Percentiles rank a stretch among this genome's conserved stretches.
These are phyloP conservation scores for Stemphylium vesicarium DNA, from an alignment of 2,329 filamentous ascomycete species.

Conservation along the genomic window DNA sequence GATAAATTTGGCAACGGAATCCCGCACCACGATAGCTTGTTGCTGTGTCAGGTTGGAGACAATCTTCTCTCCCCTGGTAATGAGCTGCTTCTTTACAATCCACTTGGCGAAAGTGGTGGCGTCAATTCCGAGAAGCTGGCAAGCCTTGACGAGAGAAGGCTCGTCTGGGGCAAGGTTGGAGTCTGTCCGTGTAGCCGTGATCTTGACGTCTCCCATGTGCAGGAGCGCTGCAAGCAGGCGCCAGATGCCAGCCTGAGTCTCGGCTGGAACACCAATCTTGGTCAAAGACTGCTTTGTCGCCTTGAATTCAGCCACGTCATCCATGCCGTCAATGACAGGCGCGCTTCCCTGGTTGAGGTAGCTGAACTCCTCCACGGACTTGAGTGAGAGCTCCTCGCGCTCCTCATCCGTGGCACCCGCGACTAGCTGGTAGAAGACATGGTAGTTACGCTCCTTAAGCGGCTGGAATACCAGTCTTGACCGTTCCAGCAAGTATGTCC, in stretches of 20 bases:
- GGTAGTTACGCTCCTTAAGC: slow-evolving; percentile 96
- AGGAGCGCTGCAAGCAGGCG: slow-evolving; percentile 86
- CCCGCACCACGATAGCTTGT: slow-evolving; percentile 90
- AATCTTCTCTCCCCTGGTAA: slow-evolving; percentile 97
- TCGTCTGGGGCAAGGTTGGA: slow-evolving; percentile 82
- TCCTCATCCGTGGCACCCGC: slow-evolving; percentile 88
- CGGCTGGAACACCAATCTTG: slow-evolving; percentile 80
- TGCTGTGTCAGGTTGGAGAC: slow-evolving; percentile 93
- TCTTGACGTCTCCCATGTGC: slow-evolving; percentile 96
- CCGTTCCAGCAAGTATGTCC: slow-evolving; percentile 92
- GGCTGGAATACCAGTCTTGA: slow-evolving; percentile 97
- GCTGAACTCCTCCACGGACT: slow-evolving; percentile 88
- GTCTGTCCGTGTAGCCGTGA: slow-evolving; percentile 86
- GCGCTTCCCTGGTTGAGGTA: slow-evolving; percentile 96
- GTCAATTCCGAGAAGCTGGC: slow-evolving; percentile 85
- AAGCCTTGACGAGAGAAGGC: slow-evolving; percentile 80
- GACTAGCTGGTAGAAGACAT: slow-evolving; percentile 97
- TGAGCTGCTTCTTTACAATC: slow-evolving; percentile 98
- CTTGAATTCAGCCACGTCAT: slow-evolving; percentile 92
- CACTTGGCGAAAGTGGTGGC: slow-evolving; percentile 88
- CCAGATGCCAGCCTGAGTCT: slow-evolving; percentile 85
- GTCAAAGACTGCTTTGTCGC: slow-evolving; percentile 85
- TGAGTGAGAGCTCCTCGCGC: slow-evolving; percentile 77
- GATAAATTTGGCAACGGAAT: slow-evolving; percentile 98
- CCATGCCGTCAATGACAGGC: slow-evolving; percentile 89